These are phyloP conservation scores for Xerocomus minutiporus DNA, from an alignment of 1,284 basidiomycete species.

Conservation along the genomic window DNA sequence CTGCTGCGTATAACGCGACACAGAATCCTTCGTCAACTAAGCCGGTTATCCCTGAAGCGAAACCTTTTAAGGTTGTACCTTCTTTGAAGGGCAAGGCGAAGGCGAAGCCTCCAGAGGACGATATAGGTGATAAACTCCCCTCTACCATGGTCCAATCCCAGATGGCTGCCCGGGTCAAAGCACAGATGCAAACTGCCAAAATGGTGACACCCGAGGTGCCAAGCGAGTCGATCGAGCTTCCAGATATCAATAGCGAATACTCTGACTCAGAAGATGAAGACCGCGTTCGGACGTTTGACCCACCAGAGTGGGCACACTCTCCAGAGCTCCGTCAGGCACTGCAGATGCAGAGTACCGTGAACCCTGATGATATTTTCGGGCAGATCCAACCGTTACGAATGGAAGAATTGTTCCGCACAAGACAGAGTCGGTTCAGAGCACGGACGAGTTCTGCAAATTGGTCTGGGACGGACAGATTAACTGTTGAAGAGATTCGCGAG, in stretches of 20 bases:
- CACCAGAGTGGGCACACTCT: constrained; percentile 86
- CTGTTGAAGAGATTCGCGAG: constrained; percentile 75
- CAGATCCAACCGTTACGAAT: constrained; percentile 79
- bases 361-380: constrained; percentile 92
- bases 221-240: constrained; percentile 84
- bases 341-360: constrained; percentile 73
- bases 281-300: constrained; percentile 64
- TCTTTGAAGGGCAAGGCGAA: constrained; percentile 50
- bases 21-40: constrained; percentile 30
- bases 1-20: constrained; percentile 32
- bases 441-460: constrained; percentile 93
- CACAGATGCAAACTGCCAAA: constrained; percentile 60
- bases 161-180: constrained; percentile 64
- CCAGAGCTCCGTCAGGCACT: constrained; percentile 77
- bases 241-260: constrained; percentile 93
- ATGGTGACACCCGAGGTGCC: constrained; percentile 45
- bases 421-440: constrained; percentile 77
- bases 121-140: constrained; percentile 46
- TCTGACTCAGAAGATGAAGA: constrained; percentile 91
- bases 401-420: constrained; percentile 77
- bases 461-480: constrained; percentile 81
- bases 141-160: constrained; percentile 60
- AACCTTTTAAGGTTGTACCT: constrained; percentile 33
- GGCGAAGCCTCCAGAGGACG: constrained; percentile 41
- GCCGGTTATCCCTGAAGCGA: constrained; percentile 29